phyloP scores from a whole-genome alignment of 2,329 filamentous ascomycete species.

The Fusarium sp. region DNA sequence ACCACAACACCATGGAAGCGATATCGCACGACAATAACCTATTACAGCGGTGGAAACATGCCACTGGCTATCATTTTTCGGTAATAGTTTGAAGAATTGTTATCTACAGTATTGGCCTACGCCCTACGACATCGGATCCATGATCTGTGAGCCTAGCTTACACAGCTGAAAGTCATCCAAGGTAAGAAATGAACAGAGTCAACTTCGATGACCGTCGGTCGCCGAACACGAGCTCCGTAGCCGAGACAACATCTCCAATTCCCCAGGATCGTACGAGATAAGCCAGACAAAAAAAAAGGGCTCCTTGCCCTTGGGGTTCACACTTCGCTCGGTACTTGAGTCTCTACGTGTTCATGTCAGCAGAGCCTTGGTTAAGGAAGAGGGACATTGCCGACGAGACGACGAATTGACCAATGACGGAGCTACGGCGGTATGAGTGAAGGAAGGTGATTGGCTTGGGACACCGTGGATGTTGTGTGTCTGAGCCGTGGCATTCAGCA shows the following conservation, averaged over 20 bases:
- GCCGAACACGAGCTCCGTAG: slow-evolving; percentile 27
- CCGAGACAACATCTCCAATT: slow-evolving; percentile 8
- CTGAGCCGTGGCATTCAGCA: slow-evolving; percentile 28
- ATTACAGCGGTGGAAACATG: background rate
- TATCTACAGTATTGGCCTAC: background rate
- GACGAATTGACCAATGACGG: slow-evolving; percentile 47
- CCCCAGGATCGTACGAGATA: background rate
- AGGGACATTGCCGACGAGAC: slow-evolving; percentile 37
- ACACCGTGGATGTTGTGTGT: background rate
- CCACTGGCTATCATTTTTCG: slow-evolving; percentile 1
- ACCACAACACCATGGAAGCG: slow-evolving; percentile 2
- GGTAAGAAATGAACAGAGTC: background rate
- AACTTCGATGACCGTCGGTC: slow-evolving; percentile 38
- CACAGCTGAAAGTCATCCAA: background rate
- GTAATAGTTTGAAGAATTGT: background rate
- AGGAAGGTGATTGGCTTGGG: slow-evolving; percentile 23
- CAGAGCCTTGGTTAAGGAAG: slow-evolving; percentile 45
- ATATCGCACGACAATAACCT: background rate
- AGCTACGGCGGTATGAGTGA: slow-evolving; percentile 26
- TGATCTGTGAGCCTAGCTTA: background rate
- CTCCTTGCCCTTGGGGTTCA: background rate
- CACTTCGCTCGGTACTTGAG: slow-evolving; percentile 4
- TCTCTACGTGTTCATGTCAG: slow-evolving; percentile 15
- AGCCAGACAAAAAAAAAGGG: slow-evolving; percentile 14
- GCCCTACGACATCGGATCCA: background rate